Percentiles rank a stretch among this genome's conserved stretches.
phyloP scores from a whole-genome alignment of 2,329 filamentous ascomycete genomes.

The Byssoonygena ceratinophila region DNA sequence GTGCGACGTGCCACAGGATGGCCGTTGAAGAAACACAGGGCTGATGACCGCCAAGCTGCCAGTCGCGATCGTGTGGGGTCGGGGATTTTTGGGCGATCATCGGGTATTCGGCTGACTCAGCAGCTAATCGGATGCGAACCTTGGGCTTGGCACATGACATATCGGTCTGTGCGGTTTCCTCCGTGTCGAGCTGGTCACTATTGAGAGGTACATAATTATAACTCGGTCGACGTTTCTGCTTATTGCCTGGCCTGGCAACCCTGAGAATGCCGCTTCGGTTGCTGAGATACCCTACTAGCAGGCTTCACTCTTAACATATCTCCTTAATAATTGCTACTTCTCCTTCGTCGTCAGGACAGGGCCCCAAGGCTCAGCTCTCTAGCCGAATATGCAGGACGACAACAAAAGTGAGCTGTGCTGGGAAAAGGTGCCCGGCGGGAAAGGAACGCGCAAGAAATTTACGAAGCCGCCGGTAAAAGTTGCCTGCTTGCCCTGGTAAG shows the following conservation, averaged over 20 bases:
- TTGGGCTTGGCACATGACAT: constrained; percentile 8
- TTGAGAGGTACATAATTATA: no score
- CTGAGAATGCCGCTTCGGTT: neutral
- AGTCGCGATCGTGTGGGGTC: constrained; percentile 17
- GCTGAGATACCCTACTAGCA: neutral
- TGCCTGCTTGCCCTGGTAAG: constrained; percentile 37
- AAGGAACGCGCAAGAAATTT: constrained; percentile 29
- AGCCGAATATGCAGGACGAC: constrained; percentile 1
- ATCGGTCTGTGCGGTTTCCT: no score
- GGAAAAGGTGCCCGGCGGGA: constrained; percentile 4
- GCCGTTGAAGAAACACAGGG: neutral
- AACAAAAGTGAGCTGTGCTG: neutral
- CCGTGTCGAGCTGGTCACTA: neutral
- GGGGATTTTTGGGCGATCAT: neutral
- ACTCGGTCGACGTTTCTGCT: no score
- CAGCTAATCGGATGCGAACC: neutral
- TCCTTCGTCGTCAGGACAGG: neutral
- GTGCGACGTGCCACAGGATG: neutral
- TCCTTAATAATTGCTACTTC: neutral
- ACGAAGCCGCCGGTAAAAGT: constrained; percentile 38
- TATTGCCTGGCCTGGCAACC: neutral
- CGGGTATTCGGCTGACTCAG: constrained; percentile 8
- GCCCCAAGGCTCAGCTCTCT: neutral
- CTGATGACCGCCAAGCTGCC: constrained; percentile 17
- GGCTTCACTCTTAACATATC: neutral